Base-by-base conservation (phyloP, 345 rosid species). In the Camelina neglecta region DNA sequence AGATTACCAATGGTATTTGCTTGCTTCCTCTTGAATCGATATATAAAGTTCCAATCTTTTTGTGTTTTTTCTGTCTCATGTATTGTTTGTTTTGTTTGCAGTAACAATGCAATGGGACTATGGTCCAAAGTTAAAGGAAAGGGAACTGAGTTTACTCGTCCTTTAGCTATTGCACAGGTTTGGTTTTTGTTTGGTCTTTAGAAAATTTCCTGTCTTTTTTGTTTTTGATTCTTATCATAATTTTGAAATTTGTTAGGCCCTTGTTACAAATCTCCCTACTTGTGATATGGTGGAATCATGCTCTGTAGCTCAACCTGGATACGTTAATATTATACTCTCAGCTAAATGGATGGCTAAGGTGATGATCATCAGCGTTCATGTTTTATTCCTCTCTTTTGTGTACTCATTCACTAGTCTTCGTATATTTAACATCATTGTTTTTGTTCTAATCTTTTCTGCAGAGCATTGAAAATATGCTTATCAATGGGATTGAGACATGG, bases 31-130 rank as follows among this genome's bases (percentile, higher is more conserved):
- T 2, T 35, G 7, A 35, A 5, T 33, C 8, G 1, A 33, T 33
- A 35, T 6, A 29, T 35, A 35, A 5, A 5, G 38, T 35, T 35
- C 9, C 2, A 35, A 0, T 35, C 38, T 35, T 8, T 35, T 35
- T 0, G 38, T 35, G 8, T 35, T 35, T 35, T 33, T 1, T 33
- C 6, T 6, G 18, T 35, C 38, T 35, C 38, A 35, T 35, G 38
- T 35, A 2, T 35, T 0, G 38, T 35, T 35, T 35, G 0, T 35
- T 24, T 47, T n/a, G 3, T 21, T 2, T 67, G 77, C 82, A 92
- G 97, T 71, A 85, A 92, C 50, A 90, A 92, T 85, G 96, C 94
- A 44, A 92, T 92, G 97, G 80, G 88, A 23, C 75, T 90, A 9
- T 92, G 85, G 85, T 70, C 92, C 18, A 85, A 79, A 75, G 73